Evolutionary conservation across 2,329 filamentous ascomycete genomes (phyloP).

Genomic region (Colletotrichum tabaci): DNA sequence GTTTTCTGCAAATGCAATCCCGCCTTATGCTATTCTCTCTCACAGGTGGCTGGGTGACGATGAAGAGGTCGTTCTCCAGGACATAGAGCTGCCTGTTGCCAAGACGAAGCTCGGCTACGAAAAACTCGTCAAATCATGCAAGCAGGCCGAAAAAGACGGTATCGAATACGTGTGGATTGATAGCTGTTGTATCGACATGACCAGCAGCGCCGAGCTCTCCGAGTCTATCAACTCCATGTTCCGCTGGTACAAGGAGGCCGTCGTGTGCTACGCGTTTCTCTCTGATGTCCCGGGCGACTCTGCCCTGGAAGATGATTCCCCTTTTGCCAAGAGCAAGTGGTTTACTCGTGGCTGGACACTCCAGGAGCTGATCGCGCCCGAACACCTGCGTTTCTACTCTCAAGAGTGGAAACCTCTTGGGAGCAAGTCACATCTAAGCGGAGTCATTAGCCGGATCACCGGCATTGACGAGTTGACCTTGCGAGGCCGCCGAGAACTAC

Average conservation of each 20-base stretch:
- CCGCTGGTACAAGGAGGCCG: constrained; percentile 52
- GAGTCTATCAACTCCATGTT: constrained; percentile 49
- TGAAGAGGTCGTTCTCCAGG: too few species aligned
- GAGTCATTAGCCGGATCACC: constrained; percentile 48
- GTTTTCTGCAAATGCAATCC: too few species aligned
- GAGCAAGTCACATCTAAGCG: constrained; percentile 1
- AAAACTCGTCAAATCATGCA: not conserved
- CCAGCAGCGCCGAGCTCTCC: constrained; percentile 50
- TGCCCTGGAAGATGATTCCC: not conserved
- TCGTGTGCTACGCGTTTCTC: constrained; percentile 51
- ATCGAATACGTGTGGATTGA: constrained; percentile 54
- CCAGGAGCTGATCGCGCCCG: constrained; percentile 44
- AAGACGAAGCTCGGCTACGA: not conserved
- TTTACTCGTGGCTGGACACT: constrained; percentile 25
- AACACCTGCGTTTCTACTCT: constrained; percentile 44
- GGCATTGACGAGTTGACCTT: constrained; percentile 43
- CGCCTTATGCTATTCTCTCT: too few species aligned
- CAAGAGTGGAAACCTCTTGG: constrained; percentile 43
- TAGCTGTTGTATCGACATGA: constrained; percentile 54
- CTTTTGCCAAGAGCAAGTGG: constrained; percentile 33
- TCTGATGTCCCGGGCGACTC: constrained; percentile 43
- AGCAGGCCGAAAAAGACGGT: not conserved
- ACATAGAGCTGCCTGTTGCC: too few species aligned
- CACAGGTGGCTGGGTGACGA: too few species aligned
- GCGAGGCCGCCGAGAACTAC: not conserved